Evolutionary conservation across 2,329 filamentous ascomycete species (phyloP).

Genomic region (Dactylonectria macrodidyma): DNA sequence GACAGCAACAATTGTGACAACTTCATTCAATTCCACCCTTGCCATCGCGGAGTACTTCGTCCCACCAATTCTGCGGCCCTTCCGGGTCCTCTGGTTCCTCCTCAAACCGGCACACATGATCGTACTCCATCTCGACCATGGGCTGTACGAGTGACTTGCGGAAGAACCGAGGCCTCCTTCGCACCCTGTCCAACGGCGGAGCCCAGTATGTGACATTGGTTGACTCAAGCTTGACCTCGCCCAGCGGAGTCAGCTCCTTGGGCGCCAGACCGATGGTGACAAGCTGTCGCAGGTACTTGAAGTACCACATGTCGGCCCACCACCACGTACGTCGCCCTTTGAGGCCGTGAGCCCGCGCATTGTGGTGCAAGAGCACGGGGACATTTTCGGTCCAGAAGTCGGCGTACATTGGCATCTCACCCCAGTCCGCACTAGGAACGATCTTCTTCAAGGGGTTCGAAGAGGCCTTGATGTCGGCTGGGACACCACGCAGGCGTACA

Average conservation of each 20-base stretch:
- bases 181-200: neutral
- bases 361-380: conserved; percentile 39
- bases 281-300: conserved; percentile 30
- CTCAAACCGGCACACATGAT: neutral
- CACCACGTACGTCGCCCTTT: conserved; percentile 34
- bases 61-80: neutral
- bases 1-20: too few relatives aligned
- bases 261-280: neutral
- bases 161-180: neutral
- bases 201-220: neutral
- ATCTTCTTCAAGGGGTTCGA: conserved; percentile 10
- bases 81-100: neutral
- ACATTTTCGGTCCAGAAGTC: conserved; percentile 40
- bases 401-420: conserved; percentile 33
- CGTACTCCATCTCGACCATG: neutral
- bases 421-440: conserved; percentile 26
- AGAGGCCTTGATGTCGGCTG: conserved; percentile 25
- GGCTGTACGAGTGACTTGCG: neutral
- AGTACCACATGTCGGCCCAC: conserved; percentile 42
- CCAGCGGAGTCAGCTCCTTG: neutral
- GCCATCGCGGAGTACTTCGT: neutral
- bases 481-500: conserved; percentile 8
- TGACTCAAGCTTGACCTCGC: neutral
- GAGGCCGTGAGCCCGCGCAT: conserved; percentile 26
- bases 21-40: neutral